These are phyloP conservation scores for Beauveria brongniartii DNA, from an alignment of 2,329 filamentous ascomycete species.

Conservation along the genomic window DNA sequence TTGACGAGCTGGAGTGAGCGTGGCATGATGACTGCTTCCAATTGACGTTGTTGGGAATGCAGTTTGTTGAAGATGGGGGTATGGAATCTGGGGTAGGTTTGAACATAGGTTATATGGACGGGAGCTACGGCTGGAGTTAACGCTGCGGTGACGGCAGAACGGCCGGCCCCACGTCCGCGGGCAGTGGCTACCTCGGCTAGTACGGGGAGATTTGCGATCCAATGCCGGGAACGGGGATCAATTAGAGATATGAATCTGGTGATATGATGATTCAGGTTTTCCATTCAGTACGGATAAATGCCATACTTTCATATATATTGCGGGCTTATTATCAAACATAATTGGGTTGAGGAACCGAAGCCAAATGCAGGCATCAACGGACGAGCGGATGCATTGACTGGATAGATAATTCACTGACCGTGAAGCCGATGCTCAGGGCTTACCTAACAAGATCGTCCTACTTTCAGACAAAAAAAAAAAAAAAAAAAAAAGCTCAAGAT, in stretches of 20 bases:
- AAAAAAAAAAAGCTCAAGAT: too few species aligned
- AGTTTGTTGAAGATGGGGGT: background rate
- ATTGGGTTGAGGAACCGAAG: too few species aligned
- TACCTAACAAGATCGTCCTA: too few species aligned
- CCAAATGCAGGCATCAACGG: background rate
- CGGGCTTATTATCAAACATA: too few species aligned
- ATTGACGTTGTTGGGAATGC: background rate
- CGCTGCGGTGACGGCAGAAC: background rate
- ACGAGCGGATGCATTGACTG: background rate
- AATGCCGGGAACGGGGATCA: background rate
- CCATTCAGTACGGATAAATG: too few species aligned
- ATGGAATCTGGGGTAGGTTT: background rate
- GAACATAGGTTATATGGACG: background rate
- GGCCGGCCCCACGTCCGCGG: constrained; percentile 1
- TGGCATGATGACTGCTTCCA: constrained; percentile 32
- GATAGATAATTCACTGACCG: background rate
- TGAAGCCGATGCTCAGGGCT: too few species aligned
- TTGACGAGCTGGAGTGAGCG: constrained; percentile 56
- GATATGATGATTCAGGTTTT: too few species aligned
- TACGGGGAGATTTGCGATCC: background rate
- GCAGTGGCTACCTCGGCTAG: constrained; percentile 6
- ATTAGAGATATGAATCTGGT: too few species aligned
- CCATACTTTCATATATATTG: too few species aligned
- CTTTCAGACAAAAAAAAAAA: too few species aligned
- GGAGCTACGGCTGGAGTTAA: background rate